Percentiles rank a stretch among this genome's conserved stretches.
Evolutionary conservation across 2,329 filamentous ascomycete genomes (phyloP).

Genomic region (Penicillium sp.): DNA sequence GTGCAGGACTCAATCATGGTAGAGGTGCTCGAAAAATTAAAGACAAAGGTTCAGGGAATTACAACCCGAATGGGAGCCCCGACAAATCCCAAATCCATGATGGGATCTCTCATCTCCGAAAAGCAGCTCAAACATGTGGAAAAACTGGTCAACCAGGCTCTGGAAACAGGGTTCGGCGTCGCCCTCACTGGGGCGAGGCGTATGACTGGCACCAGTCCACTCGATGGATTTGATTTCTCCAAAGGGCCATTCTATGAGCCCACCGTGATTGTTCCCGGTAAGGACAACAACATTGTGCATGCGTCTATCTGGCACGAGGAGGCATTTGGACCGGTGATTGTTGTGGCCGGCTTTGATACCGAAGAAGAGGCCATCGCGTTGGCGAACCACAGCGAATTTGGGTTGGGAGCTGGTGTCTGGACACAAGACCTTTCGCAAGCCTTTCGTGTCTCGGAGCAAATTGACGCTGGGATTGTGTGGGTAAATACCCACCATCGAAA

Average conservation of each 20-base stretch:
- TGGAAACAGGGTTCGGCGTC: not conserved
- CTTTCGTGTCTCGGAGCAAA: constrained; percentile 44
- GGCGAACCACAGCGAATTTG: constrained; percentile 51
- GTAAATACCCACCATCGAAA: constrained; percentile 62
- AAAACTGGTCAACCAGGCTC: constrained; percentile 4
- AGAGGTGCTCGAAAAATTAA: constrained; percentile 38
- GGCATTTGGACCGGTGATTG: not conserved
- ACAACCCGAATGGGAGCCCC: constrained; percentile 15
- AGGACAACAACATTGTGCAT: constrained; percentile 5
- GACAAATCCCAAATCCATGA: constrained; percentile 12
- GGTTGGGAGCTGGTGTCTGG: constrained; percentile 50
- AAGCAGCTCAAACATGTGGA: constrained; percentile 15
- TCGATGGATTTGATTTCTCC: constrained; percentile 16
- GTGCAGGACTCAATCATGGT: constrained; percentile 46
- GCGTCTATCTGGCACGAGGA: constrained; percentile 40
- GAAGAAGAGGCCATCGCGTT: constrained; percentile 47
- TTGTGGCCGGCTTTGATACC: constrained; percentile 33
- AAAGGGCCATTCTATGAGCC: constrained; percentile 20
- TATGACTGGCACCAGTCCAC: constrained; percentile 9
- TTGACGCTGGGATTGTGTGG: constrained; percentile 49
- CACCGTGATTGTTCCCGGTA: constrained; percentile 9
- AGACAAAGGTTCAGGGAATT: constrained; percentile 48
- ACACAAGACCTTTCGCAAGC: constrained; percentile 49
- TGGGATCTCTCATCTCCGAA: constrained; percentile 19
- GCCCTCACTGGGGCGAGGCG: constrained; percentile 10